Evolutionary conservation across 2,329 filamentous ascomycete species (phyloP), one percentile per base, ranked within the genome.

Genomic region (Nothophaeocryptopus gaeumannii): DNA sequence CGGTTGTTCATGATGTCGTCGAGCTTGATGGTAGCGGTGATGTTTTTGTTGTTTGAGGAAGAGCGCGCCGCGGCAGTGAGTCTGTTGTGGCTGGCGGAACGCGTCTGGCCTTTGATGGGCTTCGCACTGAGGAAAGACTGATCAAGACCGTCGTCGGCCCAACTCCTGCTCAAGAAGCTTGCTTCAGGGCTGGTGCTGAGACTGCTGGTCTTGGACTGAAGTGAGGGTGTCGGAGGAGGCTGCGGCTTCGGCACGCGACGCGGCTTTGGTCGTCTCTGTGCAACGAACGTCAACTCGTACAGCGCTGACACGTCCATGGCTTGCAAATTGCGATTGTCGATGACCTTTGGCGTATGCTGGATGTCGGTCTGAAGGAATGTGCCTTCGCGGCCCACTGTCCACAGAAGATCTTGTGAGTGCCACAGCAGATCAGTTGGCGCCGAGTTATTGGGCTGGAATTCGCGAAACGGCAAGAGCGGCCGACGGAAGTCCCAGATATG

Each of bases 401-500:
- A 85, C 33, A 85, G 70, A 5, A 82, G 70, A 63, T 84, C 80
- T 65, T 81, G 79, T 43, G 81, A 82, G 59, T 80, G 80, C 76
- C 82, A 85, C 12, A 85, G 71, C 64, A 85, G 69, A 58, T 84
- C 82, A 16, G 79, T 77, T 14, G 81, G 75, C 12, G 78, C 74
- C 5, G 72, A 74, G 40, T 74, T 70, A 59, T 81, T 80, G 47
- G 75, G 76, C 61, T 77, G 74, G 54, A 85, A 74, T 60, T 84
- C 81, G 36, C 79, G 75, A 59, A 81, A 83, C 1, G 82, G 82
- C n/a, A 85, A 67, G 58, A 77, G 73, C 5, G 81, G 80, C 31
- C 82, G 74, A 33, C 80, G 77, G 55, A 85, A 76, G 64, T 85
- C 82, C 82, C 82, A 85, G 3, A 85, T 67, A 59, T 85, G 82